These are phyloP conservation scores for Coniosporium tulheliwenetii DNA, from an alignment of 2,329 filamentous ascomycete genomes.

Conservation along the genomic window DNA sequence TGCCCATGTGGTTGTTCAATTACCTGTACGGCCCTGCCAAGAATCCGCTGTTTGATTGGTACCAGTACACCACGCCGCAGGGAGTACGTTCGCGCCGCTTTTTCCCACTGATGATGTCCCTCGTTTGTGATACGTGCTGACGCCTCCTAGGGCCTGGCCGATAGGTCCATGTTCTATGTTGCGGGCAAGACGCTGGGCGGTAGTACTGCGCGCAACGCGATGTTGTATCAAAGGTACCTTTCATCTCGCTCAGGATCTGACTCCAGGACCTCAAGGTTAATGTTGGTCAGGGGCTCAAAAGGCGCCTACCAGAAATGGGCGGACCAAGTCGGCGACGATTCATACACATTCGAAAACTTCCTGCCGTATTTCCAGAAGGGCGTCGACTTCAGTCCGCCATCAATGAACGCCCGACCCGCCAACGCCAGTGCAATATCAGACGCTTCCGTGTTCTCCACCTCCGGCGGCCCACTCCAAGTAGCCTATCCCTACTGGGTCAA, in stretches of 20 bases:
- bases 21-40: not conserved
- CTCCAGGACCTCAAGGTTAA: too few relatives aligned
- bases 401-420: conserved; percentile 6
- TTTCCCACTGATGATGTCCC: too few relatives aligned
- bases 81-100: too few relatives aligned
- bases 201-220: conserved; percentile 11
- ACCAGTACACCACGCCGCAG: conserved; percentile 10
- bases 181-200: conserved; percentile 15
- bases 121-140: too few relatives aligned
- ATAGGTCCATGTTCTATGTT: conserved; percentile 9
- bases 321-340: conserved; percentile 17
- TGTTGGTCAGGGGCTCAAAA: conserved; percentile 14
- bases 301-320: conserved; percentile 19
- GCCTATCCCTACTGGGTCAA: conserved; percentile 14
- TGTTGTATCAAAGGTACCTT: conserved; percentile 14
- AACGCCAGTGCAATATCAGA: conserved; percentile 13
- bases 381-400: conserved; percentile 8
- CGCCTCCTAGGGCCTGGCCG: too few relatives aligned
- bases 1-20: not conserved
- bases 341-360: conserved; percentile 13
- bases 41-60: conserved; percentile 15
- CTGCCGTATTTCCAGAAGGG: conserved; percentile 9
- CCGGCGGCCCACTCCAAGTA: conserved; percentile 19
- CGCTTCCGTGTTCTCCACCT: conserved; percentile 6
- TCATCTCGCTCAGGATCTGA: too few relatives aligned